Evolutionary conservation across 2,329 filamentous ascomycete species (phyloP).

Genomic region (Pseudocercospora pini-densiflorae): DNA sequence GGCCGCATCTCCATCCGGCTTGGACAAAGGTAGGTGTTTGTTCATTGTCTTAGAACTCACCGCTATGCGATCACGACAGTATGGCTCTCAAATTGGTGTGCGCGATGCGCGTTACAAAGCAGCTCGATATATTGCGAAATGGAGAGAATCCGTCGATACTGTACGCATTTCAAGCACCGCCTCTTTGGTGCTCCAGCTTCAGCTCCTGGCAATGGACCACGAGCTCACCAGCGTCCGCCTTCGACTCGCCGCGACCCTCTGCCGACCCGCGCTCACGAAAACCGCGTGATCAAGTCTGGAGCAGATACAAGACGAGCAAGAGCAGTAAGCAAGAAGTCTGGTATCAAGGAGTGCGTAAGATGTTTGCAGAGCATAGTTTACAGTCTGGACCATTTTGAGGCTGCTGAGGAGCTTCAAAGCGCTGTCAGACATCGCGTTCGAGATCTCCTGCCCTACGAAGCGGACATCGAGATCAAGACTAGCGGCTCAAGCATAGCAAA

Average conservation of each 20-base stretch:
- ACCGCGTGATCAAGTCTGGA: not conserved
- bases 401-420: not conserved
- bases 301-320: not conserved
- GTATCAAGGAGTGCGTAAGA: not conserved
- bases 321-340: not conserved
- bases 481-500: not conserved
- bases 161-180: too few species aligned
- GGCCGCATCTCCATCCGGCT: not conserved
- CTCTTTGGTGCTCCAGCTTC: too few species aligned
- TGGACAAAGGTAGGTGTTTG: not conserved
- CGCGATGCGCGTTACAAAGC: not conserved
- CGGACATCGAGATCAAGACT: not conserved
- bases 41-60: not conserved
- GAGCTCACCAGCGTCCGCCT: too few species aligned
- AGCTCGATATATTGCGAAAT: too few species aligned
- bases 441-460: not conserved
- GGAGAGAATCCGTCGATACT: too few species aligned
- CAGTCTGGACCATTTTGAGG: not conserved
- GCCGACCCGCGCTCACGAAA: not conserved
- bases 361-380: not conserved
- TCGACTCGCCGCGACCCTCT: not conserved
- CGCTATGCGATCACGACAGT: not conserved
- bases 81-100: not conserved
- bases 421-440: not conserved
- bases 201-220: too few species aligned